phyloP scores from a whole-genome alignment of 75 land plant species.

The Pinus tabuliformis region DNA sequence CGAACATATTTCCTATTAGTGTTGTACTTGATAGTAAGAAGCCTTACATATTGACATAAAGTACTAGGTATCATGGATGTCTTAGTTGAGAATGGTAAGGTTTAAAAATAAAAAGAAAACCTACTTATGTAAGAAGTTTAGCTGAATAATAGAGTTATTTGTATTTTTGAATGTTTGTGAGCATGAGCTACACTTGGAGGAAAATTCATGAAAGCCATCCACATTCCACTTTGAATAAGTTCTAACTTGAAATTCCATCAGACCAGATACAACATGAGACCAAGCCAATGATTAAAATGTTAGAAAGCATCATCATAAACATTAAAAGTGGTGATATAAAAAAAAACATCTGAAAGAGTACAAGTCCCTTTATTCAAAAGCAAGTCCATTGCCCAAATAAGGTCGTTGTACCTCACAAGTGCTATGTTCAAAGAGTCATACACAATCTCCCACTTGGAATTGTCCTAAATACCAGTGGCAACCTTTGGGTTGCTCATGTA shows the following conservation, averaged over 20 bases:
- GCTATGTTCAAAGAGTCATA: constrained; percentile 30
- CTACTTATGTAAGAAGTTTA: not conserved
- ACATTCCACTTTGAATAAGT: not conserved
- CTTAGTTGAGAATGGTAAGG: not conserved
- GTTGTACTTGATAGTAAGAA: not conserved
- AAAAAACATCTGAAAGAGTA: no score
- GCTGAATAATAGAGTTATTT: no score
- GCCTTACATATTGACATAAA: not conserved
- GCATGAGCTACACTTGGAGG: no score
- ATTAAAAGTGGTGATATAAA: not conserved
- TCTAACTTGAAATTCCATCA: constrained; percentile 2
- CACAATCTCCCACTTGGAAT: no score
- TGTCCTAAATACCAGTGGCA: no score
- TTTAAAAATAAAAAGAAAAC: not conserved
- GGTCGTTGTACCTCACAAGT: constrained; percentile 24
- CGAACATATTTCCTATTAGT: not conserved
- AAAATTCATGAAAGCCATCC: no score
- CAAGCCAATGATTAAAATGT: not conserved
- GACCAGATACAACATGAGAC: not conserved
- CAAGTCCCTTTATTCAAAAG: no score
- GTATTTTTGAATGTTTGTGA: no score
- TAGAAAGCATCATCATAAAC: not conserved
- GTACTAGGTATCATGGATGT: not conserved
- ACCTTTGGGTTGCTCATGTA: no score
- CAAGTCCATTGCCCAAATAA: no score